Evolutionary conservation across 306 rosid genomes (phyloP).

Genomic region (Trichosanthes truncata): DNA sequence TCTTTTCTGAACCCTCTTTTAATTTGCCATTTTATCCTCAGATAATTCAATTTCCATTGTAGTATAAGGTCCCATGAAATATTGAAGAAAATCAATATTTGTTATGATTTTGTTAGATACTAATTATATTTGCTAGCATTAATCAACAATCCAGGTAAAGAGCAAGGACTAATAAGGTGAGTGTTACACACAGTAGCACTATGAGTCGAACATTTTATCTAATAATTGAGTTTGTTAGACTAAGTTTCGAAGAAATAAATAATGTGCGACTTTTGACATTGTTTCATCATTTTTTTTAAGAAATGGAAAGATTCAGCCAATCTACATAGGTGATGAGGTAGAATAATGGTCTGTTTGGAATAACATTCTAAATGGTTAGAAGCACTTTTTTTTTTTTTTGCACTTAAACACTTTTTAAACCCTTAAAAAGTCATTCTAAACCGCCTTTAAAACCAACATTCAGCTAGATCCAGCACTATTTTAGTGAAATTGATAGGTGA

Average conservation of each 20-base stretch:
- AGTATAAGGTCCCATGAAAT: not conserved
- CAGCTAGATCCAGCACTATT: too few relatives aligned
- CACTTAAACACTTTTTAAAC: too few relatives aligned
- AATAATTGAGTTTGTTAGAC: not conserved
- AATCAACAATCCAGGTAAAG: not conserved
- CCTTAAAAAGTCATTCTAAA: too few relatives aligned
- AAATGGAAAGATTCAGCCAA: too few relatives aligned
- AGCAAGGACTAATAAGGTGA: not conserved
- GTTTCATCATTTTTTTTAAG: too few relatives aligned
- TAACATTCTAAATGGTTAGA: too few relatives aligned
- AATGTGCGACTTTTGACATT: not conserved
- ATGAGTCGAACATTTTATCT: not conserved
- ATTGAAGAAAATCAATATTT: not conserved
- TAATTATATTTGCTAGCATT: not conserved
- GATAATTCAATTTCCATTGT: not conserved
- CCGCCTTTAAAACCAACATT: too few relatives aligned
- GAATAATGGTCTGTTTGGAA: too few relatives aligned
- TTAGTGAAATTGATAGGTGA: too few relatives aligned
- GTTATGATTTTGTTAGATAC: not conserved
- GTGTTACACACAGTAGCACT: not conserved
- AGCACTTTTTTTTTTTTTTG: too few relatives aligned
- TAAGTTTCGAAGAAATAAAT: not conserved
- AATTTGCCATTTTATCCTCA: not conserved
- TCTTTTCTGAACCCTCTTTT: not conserved
- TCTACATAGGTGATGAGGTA: too few relatives aligned